Evolutionary conservation across 1,139 yeast genomes (phyloP).

Genomic region (Nakaseomyces uthaithaninus): DNA sequence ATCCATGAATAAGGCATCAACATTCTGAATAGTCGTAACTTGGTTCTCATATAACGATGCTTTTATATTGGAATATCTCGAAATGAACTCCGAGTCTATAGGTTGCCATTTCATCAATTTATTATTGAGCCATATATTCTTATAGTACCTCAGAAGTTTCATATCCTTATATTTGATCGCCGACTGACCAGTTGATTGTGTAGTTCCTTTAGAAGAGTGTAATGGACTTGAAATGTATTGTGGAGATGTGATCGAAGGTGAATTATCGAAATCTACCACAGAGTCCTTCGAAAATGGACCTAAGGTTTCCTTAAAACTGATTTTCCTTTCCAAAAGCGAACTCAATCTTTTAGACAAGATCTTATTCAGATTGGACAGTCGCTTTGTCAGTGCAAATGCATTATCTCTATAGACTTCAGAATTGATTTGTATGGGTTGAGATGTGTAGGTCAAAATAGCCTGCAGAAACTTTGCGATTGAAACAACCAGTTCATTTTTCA

Average conservation of each 20-base stretch:
- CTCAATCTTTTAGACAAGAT: constrained; percentile 22
- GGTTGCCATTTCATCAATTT: constrained; percentile 28
- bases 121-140: constrained; percentile 31
- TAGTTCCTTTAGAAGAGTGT: constrained; percentile 14
- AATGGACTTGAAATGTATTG: constrained; percentile 24
- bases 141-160: constrained; percentile 29
- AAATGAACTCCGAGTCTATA: constrained; percentile 21
- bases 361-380: constrained; percentile 21
- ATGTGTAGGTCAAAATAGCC: constrained; percentile 16
- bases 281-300: constrained; percentile 12
- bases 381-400: constrained; percentile 14
- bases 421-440: constrained; percentile 15
- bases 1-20: constrained; percentile 23
- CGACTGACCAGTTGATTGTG: constrained; percentile 15
- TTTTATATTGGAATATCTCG: constrained; percentile 25
- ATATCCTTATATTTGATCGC: constrained; percentile 25
- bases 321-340: constrained; percentile 19
- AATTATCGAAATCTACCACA: constrained; percentile 16
- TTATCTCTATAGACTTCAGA: constrained; percentile 17
- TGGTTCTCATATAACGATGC: constrained; percentile 18
- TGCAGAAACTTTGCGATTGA: constrained; percentile 27
- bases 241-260: constrained; percentile 31
- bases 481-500: constrained; percentile 20
- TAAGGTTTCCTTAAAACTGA: constrained; percentile 18
- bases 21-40: constrained; percentile 11